These are phyloP conservation scores for Podospora tetraspora DNA, from an alignment of 495 filamentous ascomycete genomes.

Conservation along the genomic window DNA sequence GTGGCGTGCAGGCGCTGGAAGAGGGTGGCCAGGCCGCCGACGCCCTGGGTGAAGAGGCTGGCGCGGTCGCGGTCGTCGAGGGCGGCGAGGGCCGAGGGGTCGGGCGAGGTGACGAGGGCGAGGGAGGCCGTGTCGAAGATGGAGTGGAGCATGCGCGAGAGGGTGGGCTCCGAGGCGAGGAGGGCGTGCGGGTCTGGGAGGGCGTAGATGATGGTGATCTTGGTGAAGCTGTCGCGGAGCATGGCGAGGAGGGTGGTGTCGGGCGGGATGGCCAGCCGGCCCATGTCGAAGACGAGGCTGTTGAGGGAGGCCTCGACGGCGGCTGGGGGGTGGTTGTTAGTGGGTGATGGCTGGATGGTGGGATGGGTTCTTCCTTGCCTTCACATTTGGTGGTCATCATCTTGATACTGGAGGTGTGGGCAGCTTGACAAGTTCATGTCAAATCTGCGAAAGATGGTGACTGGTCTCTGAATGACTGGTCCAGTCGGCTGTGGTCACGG, in stretches of 20 bases:
- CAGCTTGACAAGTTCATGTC: not conserved
- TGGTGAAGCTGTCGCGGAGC: constrained; percentile 16
- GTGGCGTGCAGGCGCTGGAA: constrained; percentile 18
- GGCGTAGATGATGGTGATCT: constrained; percentile 19
- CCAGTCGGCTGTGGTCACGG: not conserved
- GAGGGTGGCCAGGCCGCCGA: constrained; percentile 27
- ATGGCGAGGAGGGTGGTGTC: constrained; percentile 23
- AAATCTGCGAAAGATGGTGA: no score
- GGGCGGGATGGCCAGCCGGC: constrained; percentile 20
- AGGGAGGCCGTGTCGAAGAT: constrained; percentile 26
- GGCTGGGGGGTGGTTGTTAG: constrained; percentile 14
- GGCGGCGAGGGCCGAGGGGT: constrained; percentile 15
- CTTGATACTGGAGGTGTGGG: not conserved
- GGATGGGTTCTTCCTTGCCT: constrained; percentile 7
- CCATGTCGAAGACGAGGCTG: constrained; percentile 15
- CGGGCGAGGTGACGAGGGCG: constrained; percentile 24
- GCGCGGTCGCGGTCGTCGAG: constrained; percentile 27
- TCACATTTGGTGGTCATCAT: constrained; percentile 12
- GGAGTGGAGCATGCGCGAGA: constrained; percentile 20
- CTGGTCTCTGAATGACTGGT: not conserved
- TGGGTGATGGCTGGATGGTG: not conserved
- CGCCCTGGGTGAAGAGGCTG: constrained; percentile 25
- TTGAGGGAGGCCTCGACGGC: constrained; percentile 22
- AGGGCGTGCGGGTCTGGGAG: constrained; percentile 23
- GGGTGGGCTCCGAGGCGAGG: constrained; percentile 15